A percentile compares a stretch with the other conserved stretches of the same genome.
Conservation (phyloP, 1,284 basidiomycete species). For the Puccinia horiana region DNA sequence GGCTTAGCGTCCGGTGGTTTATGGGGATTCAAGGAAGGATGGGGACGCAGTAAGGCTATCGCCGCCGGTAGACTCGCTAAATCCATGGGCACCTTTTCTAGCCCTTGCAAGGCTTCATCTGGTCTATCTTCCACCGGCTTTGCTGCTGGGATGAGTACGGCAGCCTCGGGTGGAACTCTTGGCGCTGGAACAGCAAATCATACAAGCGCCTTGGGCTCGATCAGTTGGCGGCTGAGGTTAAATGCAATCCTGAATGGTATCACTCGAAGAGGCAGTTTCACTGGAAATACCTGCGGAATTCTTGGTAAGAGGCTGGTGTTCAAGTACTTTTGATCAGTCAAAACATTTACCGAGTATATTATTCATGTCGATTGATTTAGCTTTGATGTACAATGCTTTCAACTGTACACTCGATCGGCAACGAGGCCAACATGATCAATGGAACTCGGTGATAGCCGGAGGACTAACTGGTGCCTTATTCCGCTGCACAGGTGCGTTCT, state of each 20-base stretch:
- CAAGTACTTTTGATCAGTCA: background rate
- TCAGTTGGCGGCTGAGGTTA: slow-evolving; percentile 72
- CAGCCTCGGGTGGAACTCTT: slow-evolving; percentile 48
- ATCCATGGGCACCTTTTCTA: slow-evolving; percentile 45
- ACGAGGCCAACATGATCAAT: slow-evolving; percentile 80
- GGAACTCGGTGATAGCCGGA: slow-evolving; percentile 88
- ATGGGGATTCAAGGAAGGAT: slow-evolving; percentile 95
- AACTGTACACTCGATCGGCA: slow-evolving; percentile 88
- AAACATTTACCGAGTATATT: background rate
- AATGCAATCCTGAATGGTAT: slow-evolving; percentile 96
- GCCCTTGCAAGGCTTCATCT: slow-evolving; percentile 47
- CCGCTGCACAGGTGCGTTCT: slow-evolving; percentile 78
- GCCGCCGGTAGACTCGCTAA: slow-evolving; percentile 48
- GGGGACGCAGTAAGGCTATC: slow-evolving; percentile 67
- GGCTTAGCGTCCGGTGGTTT: slow-evolving; percentile 89
- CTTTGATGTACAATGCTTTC: slow-evolving; percentile 92
- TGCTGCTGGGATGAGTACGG: slow-evolving; percentile 49
- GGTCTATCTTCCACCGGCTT: slow-evolving; percentile 39
- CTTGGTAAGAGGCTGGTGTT: slow-evolving; percentile 67
- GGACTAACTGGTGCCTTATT: slow-evolving; percentile 86
- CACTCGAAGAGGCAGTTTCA: slow-evolving; percentile 92
- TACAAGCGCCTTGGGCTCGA: slow-evolving; percentile 32
- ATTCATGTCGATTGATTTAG: slow-evolving; percentile 60
- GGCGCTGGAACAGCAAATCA: slow-evolving; percentile 49
- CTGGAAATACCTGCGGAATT: slow-evolving; percentile 97